Conservation (phyloP, 345 rosid species). For the Nephelium lappaceum region DNA sequence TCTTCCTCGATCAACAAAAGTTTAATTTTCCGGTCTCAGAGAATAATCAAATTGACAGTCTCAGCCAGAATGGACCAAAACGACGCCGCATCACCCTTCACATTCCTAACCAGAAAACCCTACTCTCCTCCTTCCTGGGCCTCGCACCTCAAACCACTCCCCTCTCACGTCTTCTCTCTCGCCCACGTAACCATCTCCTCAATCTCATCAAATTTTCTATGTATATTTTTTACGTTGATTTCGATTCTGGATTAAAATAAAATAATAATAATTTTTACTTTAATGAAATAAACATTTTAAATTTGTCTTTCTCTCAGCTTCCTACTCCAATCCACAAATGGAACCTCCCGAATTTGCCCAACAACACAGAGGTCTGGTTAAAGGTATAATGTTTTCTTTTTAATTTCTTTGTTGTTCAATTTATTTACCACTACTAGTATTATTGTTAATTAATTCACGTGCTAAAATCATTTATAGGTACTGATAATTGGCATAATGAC, state of each 20-base stretch:
- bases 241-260: not conserved
- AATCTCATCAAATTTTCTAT: conserved; percentile 1
- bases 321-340: conserved; percentile 91
- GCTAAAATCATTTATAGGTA: not conserved
- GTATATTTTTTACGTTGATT: not conserved
- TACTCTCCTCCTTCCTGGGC: conserved; percentile 77
- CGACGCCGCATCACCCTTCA: conserved; percentile 25
- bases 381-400: conserved; percentile 47
- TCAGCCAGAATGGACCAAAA: conserved; percentile 1
- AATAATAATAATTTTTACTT: not conserved
- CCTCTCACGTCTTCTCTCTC: conserved; percentile 65
- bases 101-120: conserved; percentile 55
- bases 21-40: not conserved
- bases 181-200: conserved; percentile 49
- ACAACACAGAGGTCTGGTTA: conserved; percentile 72
- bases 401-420: not conserved
- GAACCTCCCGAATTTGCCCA: conserved; percentile 84
- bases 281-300: not conserved
- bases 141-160: conserved; percentile 62
- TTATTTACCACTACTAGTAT: not conserved
- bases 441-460: not conserved
- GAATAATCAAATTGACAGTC: not conserved
- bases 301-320: conserved; percentile 33
- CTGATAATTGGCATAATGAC: not conserved
- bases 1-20: not conserved